These are phyloP conservation scores for Chlamydomonas sphaeroides DNA, from an alignment of 139 green algal species.

Conservation along the genomic window DNA sequence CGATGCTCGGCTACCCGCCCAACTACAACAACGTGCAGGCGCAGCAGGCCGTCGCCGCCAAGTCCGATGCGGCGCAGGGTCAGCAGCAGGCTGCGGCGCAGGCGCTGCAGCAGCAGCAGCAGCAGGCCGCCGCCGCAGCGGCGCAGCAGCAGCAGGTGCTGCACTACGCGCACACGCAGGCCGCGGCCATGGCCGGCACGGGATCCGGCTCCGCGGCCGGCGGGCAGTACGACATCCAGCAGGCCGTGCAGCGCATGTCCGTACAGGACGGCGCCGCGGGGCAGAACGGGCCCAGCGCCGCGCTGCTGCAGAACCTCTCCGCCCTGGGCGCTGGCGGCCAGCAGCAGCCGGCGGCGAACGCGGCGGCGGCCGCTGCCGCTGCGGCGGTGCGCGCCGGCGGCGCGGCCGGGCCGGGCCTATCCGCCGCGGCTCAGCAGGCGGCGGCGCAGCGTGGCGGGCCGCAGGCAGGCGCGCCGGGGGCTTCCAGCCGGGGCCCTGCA, in stretches of 20 bases:
- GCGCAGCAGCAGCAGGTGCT: background rate
- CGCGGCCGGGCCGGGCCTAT: background rate
- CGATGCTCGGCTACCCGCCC: slow-evolving; percentile 20
- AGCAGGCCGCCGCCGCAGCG: slow-evolving; percentile 1
- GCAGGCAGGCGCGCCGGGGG: too few relatives aligned
- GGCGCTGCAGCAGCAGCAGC: slow-evolving; percentile 4
- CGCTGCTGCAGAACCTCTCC: slow-evolving; percentile 5
- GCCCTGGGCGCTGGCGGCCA: too few relatives aligned
- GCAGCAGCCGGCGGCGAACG: background rate
- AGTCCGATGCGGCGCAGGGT: background rate
- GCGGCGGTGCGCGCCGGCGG: background rate
- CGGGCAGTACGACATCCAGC: too few relatives aligned
- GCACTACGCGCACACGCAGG: background rate
- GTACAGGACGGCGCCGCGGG: too few relatives aligned
- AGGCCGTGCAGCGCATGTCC: too few relatives aligned
- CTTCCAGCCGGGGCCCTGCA: too few relatives aligned
- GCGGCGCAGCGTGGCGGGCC: too few relatives aligned
- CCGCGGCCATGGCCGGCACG: background rate
- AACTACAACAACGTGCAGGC: background rate
- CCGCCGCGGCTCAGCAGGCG: background rate
- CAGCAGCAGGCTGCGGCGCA: background rate
- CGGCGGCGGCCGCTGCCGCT: background rate
- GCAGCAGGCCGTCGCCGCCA: background rate
- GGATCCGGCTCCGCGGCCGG: background rate
- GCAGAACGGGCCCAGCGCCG: background rate